Evolutionary conservation across 164 flowering plant genomes (phyloP), one percentile per base, ranked within the genome.

Genomic region (Stephania cephalantha): DNA sequence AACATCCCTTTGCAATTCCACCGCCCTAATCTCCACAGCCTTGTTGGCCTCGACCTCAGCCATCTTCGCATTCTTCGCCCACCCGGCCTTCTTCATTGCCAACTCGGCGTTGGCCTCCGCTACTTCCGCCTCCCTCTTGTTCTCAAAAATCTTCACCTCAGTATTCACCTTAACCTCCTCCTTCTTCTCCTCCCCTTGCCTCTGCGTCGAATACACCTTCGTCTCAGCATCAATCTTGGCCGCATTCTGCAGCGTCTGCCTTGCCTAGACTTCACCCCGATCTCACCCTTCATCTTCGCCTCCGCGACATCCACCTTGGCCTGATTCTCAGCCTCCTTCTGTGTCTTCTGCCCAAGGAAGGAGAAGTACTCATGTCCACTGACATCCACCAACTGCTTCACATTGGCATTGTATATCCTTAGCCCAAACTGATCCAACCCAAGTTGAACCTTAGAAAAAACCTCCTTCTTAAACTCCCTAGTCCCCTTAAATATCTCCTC

Each of bases 331-430:
- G 84, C 87, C 71, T 85, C 87, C 85, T 82, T 82, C 65, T 83
- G 87, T 10, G 83, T 82, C 69, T 85, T 85, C 65, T 85, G 87
- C 2, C 85, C 85, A 44, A 82, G 74, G 50, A 83, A 83, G 6
- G 86, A 83, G 79, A 85, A 85, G 69, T 85, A 85, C 53, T 82
- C 85, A 65, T 84, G 85, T 0, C 88, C 88, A 0, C 63, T 69
- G 1, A 82, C 81, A 30, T 83, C 88, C 5, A 83, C 86, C 6
- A 83, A 81, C 22, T 85, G 85, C 69, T 85, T 83, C 11, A 85
- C 79, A 58, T 85, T 85, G 5, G 88, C 85, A 68, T 85, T 85
- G 29, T 85, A 85, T 46, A 85, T 82, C 17, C 71, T 30, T 1
- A 85, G 79, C 52, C 86, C 85, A 68, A 84, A 84, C 44, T 82